A percentile compares a stretch with the other conserved stretches of the same genome.
phyloP scores from a whole-genome alignment of 345 rosid genomes.

The Bruguiera parviflora region DNA sequence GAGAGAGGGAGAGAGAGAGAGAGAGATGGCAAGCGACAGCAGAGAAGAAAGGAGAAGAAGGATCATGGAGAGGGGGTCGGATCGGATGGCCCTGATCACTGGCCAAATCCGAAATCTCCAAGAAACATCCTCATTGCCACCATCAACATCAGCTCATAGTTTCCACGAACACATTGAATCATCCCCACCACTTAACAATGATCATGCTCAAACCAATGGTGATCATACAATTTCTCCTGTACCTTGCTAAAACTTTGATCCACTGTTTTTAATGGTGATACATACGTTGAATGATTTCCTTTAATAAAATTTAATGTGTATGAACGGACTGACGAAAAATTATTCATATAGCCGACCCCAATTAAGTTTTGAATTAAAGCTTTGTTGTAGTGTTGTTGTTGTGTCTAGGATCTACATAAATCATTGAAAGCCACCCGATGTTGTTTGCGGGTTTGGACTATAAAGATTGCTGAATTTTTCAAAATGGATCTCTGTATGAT shows the following conservation, averaged over 20 bases:
- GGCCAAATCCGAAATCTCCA: slow-evolving; percentile 29
- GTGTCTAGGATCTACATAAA: too few species aligned
- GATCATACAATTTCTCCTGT: background rate
- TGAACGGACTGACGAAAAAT: too few species aligned
- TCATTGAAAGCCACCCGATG: too few species aligned
- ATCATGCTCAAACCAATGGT: slow-evolving; percentile 6
- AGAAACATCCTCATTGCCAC: slow-evolving; percentile 6
- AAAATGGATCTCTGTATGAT: too few species aligned
- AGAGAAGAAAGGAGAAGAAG: slow-evolving; percentile 45
- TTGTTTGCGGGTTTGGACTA: too few species aligned
- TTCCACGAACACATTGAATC: background rate
- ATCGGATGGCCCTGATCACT: slow-evolving; percentile 54
- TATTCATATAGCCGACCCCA: too few species aligned
- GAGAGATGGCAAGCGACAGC: slow-evolving; percentile 14
- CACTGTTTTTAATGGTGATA: too few species aligned
- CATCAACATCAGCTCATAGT: background rate
- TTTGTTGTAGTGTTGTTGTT: too few species aligned
- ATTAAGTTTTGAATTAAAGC: too few species aligned
- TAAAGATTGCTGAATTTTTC: too few species aligned
- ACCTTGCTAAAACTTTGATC: background rate
- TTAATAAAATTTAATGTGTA: too few species aligned
- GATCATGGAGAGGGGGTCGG: slow-evolving; percentile 52
- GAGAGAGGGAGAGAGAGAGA: background rate
- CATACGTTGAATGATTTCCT: too few species aligned
- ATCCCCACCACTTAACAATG: slow-evolving; percentile 3